These are phyloP conservation scores for Phialophora tarda DNA, from an alignment of 2,329 filamentous ascomycete species.

Conservation along the genomic window DNA sequence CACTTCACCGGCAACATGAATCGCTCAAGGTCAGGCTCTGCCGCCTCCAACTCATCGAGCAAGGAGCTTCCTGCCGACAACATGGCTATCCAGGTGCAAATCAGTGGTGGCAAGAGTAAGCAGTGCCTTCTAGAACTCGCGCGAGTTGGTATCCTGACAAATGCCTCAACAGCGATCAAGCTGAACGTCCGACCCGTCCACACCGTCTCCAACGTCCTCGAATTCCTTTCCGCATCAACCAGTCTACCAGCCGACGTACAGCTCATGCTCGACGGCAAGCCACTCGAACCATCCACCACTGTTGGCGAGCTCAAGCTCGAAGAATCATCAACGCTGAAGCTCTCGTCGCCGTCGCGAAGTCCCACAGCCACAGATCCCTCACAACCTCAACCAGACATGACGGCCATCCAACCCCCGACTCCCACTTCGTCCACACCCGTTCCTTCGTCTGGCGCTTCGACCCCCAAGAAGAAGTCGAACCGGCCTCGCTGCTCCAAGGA, in stretches of 20 bases:
- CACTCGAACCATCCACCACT: conserved; percentile 50
- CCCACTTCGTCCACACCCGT: conserved; percentile 38
- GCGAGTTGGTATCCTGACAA: conserved; percentile 19
- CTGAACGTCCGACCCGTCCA: conserved; percentile 61
- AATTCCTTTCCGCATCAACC: conserved; percentile 63
- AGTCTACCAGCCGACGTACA: conserved; percentile 59
- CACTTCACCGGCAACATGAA: conserved; percentile 26
- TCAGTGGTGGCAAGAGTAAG: conserved; percentile 64
- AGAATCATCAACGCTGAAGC: conserved; percentile 37
- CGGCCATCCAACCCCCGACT: conserved; percentile 57
- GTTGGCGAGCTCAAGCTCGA: conserved; percentile 38
- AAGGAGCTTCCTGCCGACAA: conserved; percentile 57
- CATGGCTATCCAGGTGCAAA: conserved; percentile 68
- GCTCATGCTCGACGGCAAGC: conserved; percentile 64
- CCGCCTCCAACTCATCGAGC: conserved; percentile 37
- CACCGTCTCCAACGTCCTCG: conserved; percentile 61
- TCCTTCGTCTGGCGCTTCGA: conserved; percentile 57
- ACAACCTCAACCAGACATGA: conserved; percentile 54
- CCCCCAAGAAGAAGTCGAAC: conserved; percentile 52
- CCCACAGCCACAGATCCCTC: conserved; percentile 31
- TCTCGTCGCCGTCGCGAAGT: conserved; percentile 49
- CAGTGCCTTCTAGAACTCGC: conserved; percentile 24
- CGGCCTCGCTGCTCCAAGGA: conserved; percentile 81
- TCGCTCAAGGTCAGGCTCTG: conserved; percentile 35
- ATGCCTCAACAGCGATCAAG: conserved; percentile 56